Conservation (phyloP, 306 rosid genomes). For the Trichosanthes truncata region DNA sequence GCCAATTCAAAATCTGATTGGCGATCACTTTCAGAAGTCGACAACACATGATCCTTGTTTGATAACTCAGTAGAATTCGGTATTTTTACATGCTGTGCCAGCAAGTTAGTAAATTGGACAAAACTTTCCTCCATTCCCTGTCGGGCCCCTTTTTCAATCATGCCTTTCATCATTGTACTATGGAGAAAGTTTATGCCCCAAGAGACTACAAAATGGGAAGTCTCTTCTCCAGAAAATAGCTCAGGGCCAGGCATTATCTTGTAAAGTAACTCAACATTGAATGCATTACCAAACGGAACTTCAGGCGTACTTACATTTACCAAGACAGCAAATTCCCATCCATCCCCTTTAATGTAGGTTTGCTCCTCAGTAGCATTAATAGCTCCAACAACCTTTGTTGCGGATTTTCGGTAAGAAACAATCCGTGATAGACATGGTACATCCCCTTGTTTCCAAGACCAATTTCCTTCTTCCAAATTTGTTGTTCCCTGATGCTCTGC, state of each 20-base stretch:
- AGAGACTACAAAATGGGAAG: conserved; percentile 54
- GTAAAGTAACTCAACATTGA: conserved; percentile 66
- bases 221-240: conserved; percentile 38
- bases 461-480: conserved; percentile 55
- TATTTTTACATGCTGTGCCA: conserved; percentile 39
- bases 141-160: conserved; percentile 63
- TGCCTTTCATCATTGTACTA: conserved; percentile 66
- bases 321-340: conserved; percentile 46
- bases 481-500: conserved; percentile 53
- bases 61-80: conserved; percentile 24
- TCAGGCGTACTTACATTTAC: conserved; percentile 63
- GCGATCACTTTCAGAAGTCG: conserved; percentile 36
- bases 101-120: conserved; percentile 33
- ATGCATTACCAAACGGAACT: conserved; percentile 71
- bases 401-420: conserved; percentile 52
- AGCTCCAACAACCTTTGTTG: conserved; percentile 57
- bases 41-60: conserved; percentile 45
- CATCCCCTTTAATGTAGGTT: conserved; percentile 48
- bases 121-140: conserved; percentile 77
- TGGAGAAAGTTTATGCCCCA: conserved; percentile 66
- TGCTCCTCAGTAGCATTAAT: conserved; percentile 72
- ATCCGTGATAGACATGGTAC: conserved; percentile 39
- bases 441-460: conserved; percentile 64
- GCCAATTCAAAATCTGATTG: conserved; percentile 56
- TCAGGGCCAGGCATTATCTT: conserved; percentile 62